Base-by-base conservation (phyloP, 805 yeast genomes). In the Suhomyces pyralidae region DNA sequence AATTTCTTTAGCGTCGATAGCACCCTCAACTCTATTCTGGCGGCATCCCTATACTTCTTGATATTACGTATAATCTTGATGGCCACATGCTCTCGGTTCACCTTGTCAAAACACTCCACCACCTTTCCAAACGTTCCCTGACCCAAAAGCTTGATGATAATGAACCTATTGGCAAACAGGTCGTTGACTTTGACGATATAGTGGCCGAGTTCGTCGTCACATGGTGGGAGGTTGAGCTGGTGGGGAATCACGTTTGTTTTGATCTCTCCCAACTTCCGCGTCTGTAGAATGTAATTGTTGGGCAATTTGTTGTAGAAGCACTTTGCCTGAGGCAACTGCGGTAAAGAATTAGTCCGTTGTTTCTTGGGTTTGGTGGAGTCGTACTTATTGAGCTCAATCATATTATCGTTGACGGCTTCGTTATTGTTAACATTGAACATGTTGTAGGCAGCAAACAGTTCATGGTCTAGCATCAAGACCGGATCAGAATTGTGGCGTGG, bases 81-180 rank as follows among this genome's bases (percentile, higher is more conserved):
- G 1, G 99, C 99, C 45, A 90, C 94, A 53, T 77, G 76, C 50
- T 79, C 76, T 26, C 82, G 74, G 45, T 81, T 76, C 17, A 76
- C 70, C 50, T 78, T 74, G 65, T 94, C 98, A 58, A 78, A 79
- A n/a, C 96, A 94, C 53, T 86, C 84, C 40, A 88, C 86, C 6
- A 91, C 97, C 63, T 88, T 90, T 12, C 97, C 97, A 73, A 90
- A 90, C 0, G 97, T 90, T 12, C 97, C 97, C 62, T 90, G 96
- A 36, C 97, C 97, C 51, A 94, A 73, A 32, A 90, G 71, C 53
- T 82, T 78, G 32, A 81, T 69, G 10, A 92, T 86, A 17, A 79
- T 71, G 67, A 87, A 92, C 45, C 96, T 70, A 62, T 87, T 84
- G n/a, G 96, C 90, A 66, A 88, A 86, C 2, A 67, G 61, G 28